Conservation (phyloP, 2,329 filamentous ascomycete genomes). For the Diaporthe aspalathi region DNA sequence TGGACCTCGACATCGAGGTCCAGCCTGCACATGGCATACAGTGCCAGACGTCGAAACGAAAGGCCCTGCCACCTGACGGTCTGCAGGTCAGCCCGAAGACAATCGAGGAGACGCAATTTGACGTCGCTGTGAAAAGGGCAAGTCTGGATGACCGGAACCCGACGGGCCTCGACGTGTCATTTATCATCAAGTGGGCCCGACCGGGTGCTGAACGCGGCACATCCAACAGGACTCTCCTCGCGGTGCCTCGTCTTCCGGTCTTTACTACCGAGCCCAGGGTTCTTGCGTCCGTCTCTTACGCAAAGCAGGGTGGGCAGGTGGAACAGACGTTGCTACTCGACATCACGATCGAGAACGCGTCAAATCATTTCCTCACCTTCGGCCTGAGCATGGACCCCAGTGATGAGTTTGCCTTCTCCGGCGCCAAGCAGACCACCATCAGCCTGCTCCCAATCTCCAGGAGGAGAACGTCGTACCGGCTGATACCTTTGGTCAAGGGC, state of each 20-base stretch:
- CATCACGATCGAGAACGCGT: conserved; percentile 89
- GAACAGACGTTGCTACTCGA: conserved; percentile 58
- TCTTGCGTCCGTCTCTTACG: conserved; percentile 68
- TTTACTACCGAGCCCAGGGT: conserved; percentile 89
- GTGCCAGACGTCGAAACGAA: conserved; percentile 61
- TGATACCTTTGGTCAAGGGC: conserved; percentile 75
- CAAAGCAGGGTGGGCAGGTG: conserved; percentile 45
- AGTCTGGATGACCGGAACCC: conserved; percentile 85
- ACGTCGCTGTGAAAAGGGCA: conserved; percentile 78
- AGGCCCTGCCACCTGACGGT: conserved; percentile 54
- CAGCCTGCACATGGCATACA: conserved; percentile 65
- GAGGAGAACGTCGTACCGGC: conserved; percentile 76
- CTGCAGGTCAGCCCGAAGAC: conserved; percentile 71
- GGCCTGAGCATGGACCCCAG: conserved; percentile 91
- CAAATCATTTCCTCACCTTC: conserved; percentile 94
- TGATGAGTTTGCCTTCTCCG: conserved; percentile 93
- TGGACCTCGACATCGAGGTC: conserved; percentile 68
- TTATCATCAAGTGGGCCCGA: conserved; percentile 83
- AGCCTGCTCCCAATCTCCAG: conserved; percentile 87
- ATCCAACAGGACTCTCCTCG: conserved; percentile 74
- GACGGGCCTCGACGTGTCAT: conserved; percentile 77
- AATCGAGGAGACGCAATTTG: conserved; percentile 78
- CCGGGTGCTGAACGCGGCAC: conserved; percentile 48
- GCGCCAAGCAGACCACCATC: conserved; percentile 82
- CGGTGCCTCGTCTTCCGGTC: conserved; percentile 82